A percentile compares a stretch with the other conserved stretches of the same genome.
Evolutionary conservation across 2,329 filamentous ascomycete genomes (phyloP).

Genomic region (Byssochlamys sp.): DNA sequence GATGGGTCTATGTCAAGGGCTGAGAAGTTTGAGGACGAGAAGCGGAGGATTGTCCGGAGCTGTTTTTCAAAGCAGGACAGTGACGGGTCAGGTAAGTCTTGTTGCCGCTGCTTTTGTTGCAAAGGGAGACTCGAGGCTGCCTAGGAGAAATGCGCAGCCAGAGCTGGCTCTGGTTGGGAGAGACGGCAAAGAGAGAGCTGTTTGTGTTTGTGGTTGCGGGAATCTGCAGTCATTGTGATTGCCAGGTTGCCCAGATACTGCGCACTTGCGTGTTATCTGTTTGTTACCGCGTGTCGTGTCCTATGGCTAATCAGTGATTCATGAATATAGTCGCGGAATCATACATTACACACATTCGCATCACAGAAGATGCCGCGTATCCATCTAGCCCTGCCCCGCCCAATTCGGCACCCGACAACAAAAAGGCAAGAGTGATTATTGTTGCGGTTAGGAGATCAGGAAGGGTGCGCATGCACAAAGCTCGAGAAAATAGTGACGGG

Average conservation of each 20-base stretch:
- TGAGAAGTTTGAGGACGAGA: conserved; percentile 92
- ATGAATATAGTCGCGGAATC: conserved; percentile 62
- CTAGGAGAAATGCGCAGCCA: neutral
- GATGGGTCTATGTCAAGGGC: conserved; percentile 43
- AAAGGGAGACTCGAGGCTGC: neutral
- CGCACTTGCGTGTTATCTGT: neutral
- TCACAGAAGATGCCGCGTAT: conserved; percentile 74
- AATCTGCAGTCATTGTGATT: neutral
- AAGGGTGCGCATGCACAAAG: conserved; percentile 90
- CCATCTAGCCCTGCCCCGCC: conserved; percentile 78
- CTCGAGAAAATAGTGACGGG: conserved; percentile 85
- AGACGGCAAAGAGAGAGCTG: neutral
- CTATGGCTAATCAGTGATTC: conserved; percentile 11
- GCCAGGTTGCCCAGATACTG: neutral
- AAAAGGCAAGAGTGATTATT: conserved; percentile 85
- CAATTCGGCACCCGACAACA: conserved; percentile 59
- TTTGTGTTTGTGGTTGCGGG: neutral
- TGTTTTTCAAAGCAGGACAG: conserved; percentile 85
- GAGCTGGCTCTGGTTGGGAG: neutral
- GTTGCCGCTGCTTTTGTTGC: conserved; percentile 1
- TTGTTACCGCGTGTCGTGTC: neutral
- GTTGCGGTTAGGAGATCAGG: conserved; percentile 88
- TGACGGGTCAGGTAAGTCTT: conserved; percentile 67
- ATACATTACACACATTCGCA: conserved; percentile 93
- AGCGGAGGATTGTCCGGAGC: conserved; percentile 83